Percentiles rank a stretch among this genome's conserved stretches.
Conservation (phyloP, 2,329 filamentous ascomycete genomes). For the Apiospora kogelbergensis region DNA sequence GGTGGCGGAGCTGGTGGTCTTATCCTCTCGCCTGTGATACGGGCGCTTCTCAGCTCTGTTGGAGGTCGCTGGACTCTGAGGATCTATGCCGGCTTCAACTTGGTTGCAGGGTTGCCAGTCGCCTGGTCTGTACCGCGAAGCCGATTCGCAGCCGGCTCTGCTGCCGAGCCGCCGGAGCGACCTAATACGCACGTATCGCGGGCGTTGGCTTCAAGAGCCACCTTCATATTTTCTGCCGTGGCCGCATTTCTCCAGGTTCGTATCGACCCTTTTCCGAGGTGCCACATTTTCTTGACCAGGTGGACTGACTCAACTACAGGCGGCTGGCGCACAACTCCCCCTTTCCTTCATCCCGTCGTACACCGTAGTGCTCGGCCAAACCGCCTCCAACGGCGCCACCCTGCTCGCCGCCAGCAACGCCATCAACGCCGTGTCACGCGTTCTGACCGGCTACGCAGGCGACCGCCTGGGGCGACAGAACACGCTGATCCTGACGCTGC, state of each 20-base stretch:
- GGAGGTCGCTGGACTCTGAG: slow-evolving; percentile 46
- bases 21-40: slow-evolving; percentile 39
- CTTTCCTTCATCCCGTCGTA: slow-evolving; percentile 50
- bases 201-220: slow-evolving; percentile 35
- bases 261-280: slow-evolving; percentile 15
- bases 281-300: neutral
- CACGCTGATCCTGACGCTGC: slow-evolving; percentile 40
- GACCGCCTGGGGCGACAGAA: slow-evolving; percentile 49
- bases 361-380: slow-evolving; percentile 42
- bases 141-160: slow-evolving; percentile 31
- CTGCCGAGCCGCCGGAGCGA: slow-evolving; percentile 21
- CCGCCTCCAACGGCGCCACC: slow-evolving; percentile 39
- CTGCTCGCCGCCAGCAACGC: slow-evolving; percentile 45
- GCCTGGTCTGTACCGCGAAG: slow-evolving; percentile 40
- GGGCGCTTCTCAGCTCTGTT: slow-evolving; percentile 39
- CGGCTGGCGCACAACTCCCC: slow-evolving; percentile 45
- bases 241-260: slow-evolving; percentile 38
- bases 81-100: slow-evolving; percentile 36
- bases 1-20: slow-evolving; percentile 44
- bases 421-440: slow-evolving; percentile 44
- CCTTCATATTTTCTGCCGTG: slow-evolving; percentile 41
- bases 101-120: slow-evolving; percentile 38
- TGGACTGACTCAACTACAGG: slow-evolving; percentile 25
- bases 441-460: slow-evolving; percentile 43
- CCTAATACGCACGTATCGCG: slow-evolving; percentile 39